phyloP scores from a whole-genome alignment of 257 asterid species.

The Cynanchum wilfordii region DNA sequence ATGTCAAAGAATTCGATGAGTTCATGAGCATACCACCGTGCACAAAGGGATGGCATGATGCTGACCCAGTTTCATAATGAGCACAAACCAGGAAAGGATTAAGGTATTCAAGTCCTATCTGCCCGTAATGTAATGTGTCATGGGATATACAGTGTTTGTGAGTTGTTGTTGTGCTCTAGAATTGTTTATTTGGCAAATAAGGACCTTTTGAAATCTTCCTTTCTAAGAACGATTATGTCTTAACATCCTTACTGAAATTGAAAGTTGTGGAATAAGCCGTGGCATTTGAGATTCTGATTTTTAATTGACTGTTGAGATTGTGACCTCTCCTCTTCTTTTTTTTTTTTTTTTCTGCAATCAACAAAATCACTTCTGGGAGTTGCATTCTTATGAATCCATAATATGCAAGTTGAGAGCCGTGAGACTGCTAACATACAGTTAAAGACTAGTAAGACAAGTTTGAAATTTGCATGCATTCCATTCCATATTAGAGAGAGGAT shows the following conservation, averaged over 20 bases:
- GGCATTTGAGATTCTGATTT: too few species aligned
- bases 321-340: not conserved
- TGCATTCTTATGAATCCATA: too few species aligned
- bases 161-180: not conserved
- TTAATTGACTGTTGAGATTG: not conserved
- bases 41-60: conserved; percentile 86
- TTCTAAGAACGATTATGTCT: not conserved
- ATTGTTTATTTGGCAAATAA: not conserved
- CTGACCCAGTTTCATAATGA: conserved; percentile 30
- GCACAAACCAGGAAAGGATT: conserved; percentile 6
- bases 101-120: not conserved
- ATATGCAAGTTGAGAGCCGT: too few species aligned
- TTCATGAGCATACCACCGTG: conserved; percentile 81
- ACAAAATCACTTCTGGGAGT: not conserved
- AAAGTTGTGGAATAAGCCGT: not conserved
- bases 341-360: too few species aligned
- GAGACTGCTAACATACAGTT: too few species aligned
- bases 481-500: too few species aligned
- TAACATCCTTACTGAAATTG: not conserved
- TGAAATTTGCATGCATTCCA: too few species aligned
- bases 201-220: not conserved
- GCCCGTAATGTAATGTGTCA: not conserved
- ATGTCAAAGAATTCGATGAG: conserved; percentile 84
- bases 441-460: too few species aligned
- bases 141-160: not conserved